These are phyloP conservation scores for Aurifilum marmelostoma DNA, from an alignment of 2,329 filamentous ascomycete species.

Conservation along the genomic window DNA sequence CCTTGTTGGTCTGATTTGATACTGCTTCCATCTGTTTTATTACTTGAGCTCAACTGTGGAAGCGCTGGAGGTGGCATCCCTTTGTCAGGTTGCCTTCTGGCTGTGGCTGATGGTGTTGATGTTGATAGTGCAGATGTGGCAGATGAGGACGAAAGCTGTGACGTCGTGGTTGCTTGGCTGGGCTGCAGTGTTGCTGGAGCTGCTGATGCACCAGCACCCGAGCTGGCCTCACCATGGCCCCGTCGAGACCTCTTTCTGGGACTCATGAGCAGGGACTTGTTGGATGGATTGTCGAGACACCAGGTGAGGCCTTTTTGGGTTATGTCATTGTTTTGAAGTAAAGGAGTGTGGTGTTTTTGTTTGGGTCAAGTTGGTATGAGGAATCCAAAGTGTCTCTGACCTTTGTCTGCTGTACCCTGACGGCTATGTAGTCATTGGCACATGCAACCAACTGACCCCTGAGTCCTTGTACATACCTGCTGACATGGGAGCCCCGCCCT, in stretches of 20 bases:
- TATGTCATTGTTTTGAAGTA: not conserved
- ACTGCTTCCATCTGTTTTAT: constrained; percentile 19
- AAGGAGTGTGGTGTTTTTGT: not conserved
- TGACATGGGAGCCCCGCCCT: constrained; percentile 1
- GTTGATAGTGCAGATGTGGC: constrained; percentile 22
- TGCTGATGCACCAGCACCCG: constrained; percentile 24
- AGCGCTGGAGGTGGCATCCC: constrained; percentile 18
- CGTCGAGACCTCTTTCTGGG: constrained; percentile 47
- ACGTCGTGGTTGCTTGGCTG: constrained; percentile 27
- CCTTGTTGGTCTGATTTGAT: constrained; percentile 7
- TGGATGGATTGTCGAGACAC: not conserved
- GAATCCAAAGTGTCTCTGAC: not conserved
- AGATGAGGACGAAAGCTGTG: constrained; percentile 26
- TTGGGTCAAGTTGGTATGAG: constrained; percentile 10
- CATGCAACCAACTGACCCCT: constrained; percentile 12
- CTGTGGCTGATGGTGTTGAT: constrained; percentile 11
- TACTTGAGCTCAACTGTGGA: constrained; percentile 17
- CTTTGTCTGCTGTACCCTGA: not conserved
- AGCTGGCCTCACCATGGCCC: constrained; percentile 37
- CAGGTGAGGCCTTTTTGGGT: not conserved
- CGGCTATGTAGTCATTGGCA: constrained; percentile 4
- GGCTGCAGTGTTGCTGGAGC: constrained; percentile 32
- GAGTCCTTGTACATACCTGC: constrained; percentile 4
- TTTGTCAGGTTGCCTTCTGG: constrained; percentile 3
- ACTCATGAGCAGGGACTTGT: constrained; percentile 40